Conservation (phyloP, 805 yeast species). For the Yarrowia phangngaensis region DNA sequence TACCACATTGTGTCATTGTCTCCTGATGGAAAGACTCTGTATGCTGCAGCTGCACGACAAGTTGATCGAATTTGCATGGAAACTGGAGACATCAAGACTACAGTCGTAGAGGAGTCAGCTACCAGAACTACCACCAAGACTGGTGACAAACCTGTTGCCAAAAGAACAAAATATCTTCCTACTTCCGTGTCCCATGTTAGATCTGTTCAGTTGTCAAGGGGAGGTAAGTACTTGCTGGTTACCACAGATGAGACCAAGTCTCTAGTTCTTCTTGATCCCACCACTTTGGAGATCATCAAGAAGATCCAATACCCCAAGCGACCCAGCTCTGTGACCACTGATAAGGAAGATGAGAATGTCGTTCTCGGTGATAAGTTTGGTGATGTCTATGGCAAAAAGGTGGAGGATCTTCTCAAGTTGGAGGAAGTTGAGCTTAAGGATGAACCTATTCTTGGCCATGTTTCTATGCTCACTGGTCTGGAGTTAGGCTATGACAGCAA, state of each 20-base stretch:
- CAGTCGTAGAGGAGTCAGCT: conserved; percentile 3
- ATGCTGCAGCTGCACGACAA: conserved; percentile 27
- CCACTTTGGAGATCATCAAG: conserved; percentile 50
- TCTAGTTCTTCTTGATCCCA: conserved; percentile 52
- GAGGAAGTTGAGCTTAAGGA: conserved; percentile 40
- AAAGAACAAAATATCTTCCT: conserved; percentile 23
- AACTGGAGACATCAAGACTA: conserved; percentile 26
- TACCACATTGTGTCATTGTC: conserved; percentile 17
- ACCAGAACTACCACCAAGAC: conserved; percentile 11
- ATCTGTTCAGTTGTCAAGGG: conserved; percentile 51
- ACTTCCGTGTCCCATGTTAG: conserved; percentile 50
- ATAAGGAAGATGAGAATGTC: conserved; percentile 49
- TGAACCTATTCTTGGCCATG: conserved; percentile 87
- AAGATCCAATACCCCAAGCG: conserved; percentile 84
- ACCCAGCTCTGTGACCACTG: conserved; percentile 75
- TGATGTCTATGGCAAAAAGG: conserved; percentile 63
- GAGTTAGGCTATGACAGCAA: conserved; percentile 45
- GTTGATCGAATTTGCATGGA: conserved; percentile 23
- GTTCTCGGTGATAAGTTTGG: conserved; percentile 93
- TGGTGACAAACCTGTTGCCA: conserved; percentile 6
- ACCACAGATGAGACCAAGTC: conserved; percentile 84
- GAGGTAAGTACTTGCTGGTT: conserved; percentile 56
- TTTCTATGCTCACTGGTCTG: conserved; percentile 88
- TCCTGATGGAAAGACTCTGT: conserved; percentile 16
- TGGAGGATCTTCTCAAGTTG: conserved; percentile 28